phyloP scores from a whole-genome alignment of 2,329 filamentous ascomycete species.

The Phaeophleospora eucalypticola region DNA sequence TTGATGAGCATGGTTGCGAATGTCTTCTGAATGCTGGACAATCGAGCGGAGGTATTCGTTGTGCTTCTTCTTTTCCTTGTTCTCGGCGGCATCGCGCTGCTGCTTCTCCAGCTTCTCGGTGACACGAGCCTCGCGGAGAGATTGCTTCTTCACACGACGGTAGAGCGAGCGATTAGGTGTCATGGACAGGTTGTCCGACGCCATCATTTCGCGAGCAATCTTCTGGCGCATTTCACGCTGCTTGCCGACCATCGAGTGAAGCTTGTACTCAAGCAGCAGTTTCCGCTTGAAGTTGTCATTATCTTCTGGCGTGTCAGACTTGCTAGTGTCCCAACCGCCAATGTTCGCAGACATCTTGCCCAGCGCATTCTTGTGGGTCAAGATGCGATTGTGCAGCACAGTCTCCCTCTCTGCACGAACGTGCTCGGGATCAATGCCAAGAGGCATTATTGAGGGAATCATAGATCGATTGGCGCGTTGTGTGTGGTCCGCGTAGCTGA shows the following conservation, averaged over 20 bases:
- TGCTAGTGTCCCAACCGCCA: constrained; percentile 75
- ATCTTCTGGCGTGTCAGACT: constrained; percentile 62
- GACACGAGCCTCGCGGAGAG: constrained; percentile 86
- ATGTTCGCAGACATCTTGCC: constrained; percentile 81
- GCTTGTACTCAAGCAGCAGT: constrained; percentile 93
- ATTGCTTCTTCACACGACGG: constrained; percentile 95
- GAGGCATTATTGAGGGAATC: constrained; percentile 82
- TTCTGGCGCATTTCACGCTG: constrained; percentile 81
- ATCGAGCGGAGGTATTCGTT: constrained; percentile 86
- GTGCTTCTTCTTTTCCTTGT: constrained; percentile 96
- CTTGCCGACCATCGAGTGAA: constrained; percentile 79
- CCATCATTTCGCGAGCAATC: constrained; percentile 86
- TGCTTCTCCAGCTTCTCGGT: constrained; percentile 99
- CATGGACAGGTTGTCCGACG: constrained; percentile 95
- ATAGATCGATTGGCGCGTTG: constrained; percentile 71
- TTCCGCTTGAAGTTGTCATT: constrained; percentile 84
- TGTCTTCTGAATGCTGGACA: constrained; percentile 73
- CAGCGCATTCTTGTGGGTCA: constrained; percentile 76
- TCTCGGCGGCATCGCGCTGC: constrained; percentile 91
- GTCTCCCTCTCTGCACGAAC: constrained; percentile 82
- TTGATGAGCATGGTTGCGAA: constrained; percentile 62
- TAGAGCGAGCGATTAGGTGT: constrained; percentile 90
- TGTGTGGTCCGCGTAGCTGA: constrained; percentile 77
- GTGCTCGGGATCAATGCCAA: constrained; percentile 82
- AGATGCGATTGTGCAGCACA: constrained; percentile 85